phyloP scores from a whole-genome alignment of 2,329 filamentous ascomycete genomes.

The Colletotrichum neosansevieriae region DNA sequence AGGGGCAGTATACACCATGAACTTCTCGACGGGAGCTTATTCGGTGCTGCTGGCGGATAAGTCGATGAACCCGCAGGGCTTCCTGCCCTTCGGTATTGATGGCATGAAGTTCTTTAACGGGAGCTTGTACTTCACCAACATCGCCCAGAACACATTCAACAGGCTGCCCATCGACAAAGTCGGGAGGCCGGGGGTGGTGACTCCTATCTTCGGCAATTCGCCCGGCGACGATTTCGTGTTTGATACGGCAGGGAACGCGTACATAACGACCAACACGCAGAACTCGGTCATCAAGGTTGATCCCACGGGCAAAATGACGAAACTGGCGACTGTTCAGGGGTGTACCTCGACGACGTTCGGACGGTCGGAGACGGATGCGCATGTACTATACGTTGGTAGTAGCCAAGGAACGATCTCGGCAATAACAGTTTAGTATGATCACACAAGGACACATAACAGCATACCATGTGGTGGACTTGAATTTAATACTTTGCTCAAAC shows the following conservation, averaged over 20 bases:
- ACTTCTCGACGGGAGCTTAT: not conserved
- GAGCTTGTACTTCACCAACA: constrained; percentile 51
- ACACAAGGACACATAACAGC: not conserved
- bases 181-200: constrained; percentile 4
- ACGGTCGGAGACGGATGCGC: not conserved
- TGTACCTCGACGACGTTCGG: constrained; percentile 6
- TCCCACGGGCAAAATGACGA: not conserved
- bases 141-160: constrained; percentile 51
- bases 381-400: not conserved
- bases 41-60: constrained; percentile 5
- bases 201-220: constrained; percentile 3
- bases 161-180: constrained; percentile 42
- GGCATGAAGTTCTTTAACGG: constrained; percentile 47
- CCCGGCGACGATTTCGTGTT: constrained; percentile 22
- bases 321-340: constrained; percentile 10
- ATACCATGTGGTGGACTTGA: not conserved
- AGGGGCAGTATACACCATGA: not conserved
- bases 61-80: constrained; percentile 19
- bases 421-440: no score
- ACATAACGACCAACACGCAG: constrained; percentile 15
- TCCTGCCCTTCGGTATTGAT: constrained; percentile 40
- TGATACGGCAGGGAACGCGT: constrained; percentile 12
- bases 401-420: not conserved
- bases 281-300: no score
- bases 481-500: not conserved